Base-by-base conservation (phyloP, 2,329 filamentous ascomycete species). In the Hirsutella thompsonii region DNA sequence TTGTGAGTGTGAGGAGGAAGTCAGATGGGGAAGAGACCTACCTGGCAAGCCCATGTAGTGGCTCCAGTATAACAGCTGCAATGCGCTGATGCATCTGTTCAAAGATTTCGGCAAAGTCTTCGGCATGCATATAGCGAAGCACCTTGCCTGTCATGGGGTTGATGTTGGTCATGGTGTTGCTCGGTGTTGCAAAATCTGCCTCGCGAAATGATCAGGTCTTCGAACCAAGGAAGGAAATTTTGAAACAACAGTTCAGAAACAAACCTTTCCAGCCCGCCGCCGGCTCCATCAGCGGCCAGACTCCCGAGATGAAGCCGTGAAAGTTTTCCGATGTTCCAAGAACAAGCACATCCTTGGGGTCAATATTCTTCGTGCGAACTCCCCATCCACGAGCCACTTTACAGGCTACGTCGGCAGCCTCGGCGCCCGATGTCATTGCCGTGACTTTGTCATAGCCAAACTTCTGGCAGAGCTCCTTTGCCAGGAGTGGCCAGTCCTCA, bases 371-470 rank as follows among this genome's bases (percentile, higher is more conserved):
- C 20, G 33, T 13, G 1, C 38, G 37, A 28, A 47, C 42, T 18
- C 44, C 47, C 46, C 46, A 48, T 33, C 44, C 44, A 4, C 47
- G 43, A n/a, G 47, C 46, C 34, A 49, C 39, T 34, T 49, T 49
- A 32, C 38, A 42, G 11, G 47, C 47, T 8, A 43, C 45, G 19
- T 49, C 47, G n/a, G 41, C 46, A 16, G 46, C 47, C n/a, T 49
- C 47, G 20, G 47, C 40, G 16, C 47, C 47, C 8, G 47, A 43
- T 13, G 34, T 41, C 46, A 47, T 47, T 10, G 44, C 30, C 5
- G 45, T 43, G 19, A 48, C 39, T 30, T 45, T 47, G 39, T 49
- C 46, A 20, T 46, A 48, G 5, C 45, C 46, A 16, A 47, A 38
- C 13, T 38, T 36, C 26, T 41, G 28, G 38, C 44, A 47, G 5